These are phyloP conservation scores for Termitomyces sp. DNA, from an alignment of 768 basidiomycete genomes.

Conservation along the genomic window DNA sequence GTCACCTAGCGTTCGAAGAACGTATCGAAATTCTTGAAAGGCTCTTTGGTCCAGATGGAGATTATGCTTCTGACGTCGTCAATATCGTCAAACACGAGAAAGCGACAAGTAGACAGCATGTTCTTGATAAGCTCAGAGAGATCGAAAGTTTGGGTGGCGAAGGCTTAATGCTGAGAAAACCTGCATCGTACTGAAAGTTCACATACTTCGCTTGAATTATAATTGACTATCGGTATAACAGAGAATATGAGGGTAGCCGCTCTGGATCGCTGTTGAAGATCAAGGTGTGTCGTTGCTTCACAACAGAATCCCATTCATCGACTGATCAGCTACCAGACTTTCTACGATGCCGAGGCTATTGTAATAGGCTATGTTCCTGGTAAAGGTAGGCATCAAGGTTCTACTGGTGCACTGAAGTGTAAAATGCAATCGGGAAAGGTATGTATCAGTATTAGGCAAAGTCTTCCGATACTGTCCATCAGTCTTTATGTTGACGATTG, in stretches of 20 bases:
- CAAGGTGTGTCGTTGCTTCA: conserved; percentile 28
- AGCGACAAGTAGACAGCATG: conserved; percentile 42
- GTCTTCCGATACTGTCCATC: neutral
- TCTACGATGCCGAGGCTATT: conserved; percentile 56
- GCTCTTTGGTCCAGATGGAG: conserved; percentile 42
- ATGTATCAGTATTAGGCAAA: conserved; percentile 1
- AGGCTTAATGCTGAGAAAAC: conserved; percentile 51
- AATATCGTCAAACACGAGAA: conserved; percentile 42
- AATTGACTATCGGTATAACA: conserved; percentile 12
- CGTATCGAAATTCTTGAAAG: conserved; percentile 38
- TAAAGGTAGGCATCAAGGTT: conserved; percentile 45
- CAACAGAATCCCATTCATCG: neutral
- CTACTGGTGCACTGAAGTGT: conserved; percentile 46
- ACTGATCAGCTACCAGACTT: conserved; percentile 29
- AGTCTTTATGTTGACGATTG: neutral
- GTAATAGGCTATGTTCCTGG: conserved; percentile 54
- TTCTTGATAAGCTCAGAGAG: conserved; percentile 48
- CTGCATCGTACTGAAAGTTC: conserved; percentile 36
- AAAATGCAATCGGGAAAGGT: conserved; percentile 62
- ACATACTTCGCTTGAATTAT: neutral
- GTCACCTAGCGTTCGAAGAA: conserved; percentile 43
- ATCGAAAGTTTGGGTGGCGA: conserved; percentile 52
- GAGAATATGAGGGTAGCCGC: conserved; percentile 44
- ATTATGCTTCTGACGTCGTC: conserved; percentile 36
- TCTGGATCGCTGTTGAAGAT: conserved; percentile 48